Conservation (phyloP, 306 rosid genomes). For the Macrotyloma uniflorum region DNA sequence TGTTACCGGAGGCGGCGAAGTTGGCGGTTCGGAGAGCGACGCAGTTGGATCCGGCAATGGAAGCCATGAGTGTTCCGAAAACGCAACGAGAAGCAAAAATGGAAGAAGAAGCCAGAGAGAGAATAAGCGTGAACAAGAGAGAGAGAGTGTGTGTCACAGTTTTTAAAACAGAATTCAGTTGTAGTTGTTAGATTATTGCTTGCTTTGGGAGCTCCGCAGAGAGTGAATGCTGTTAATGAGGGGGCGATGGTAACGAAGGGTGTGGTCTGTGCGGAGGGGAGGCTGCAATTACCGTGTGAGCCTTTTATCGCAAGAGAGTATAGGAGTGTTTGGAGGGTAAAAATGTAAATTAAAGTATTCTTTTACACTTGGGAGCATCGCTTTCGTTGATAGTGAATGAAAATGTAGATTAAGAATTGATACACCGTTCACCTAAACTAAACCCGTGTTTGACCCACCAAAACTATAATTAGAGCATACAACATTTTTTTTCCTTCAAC, state of each 20-base stretch:
- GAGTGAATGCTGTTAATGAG: neutral
- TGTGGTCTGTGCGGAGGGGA: neutral
- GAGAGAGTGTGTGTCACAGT: neutral
- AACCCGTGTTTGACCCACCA: neutral
- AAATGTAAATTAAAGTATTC: neutral
- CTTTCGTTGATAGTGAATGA: neutral
- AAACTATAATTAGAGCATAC: neutral
- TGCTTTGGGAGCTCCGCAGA: constrained; percentile 64
- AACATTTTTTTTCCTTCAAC: too few species aligned
- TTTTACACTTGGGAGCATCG: neutral
- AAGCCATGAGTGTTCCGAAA: constrained; percentile 61
- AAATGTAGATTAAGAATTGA: constrained; percentile 6
- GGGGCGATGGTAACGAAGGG: constrained; percentile 60
- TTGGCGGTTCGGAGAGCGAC: constrained; percentile 49
- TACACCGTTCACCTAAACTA: constrained; percentile 7
- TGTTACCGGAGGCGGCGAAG: constrained; percentile 32
- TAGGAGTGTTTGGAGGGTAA: neutral
- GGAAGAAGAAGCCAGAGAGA: constrained; percentile 39
- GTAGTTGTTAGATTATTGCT: constrained; percentile 23
- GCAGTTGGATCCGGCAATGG: constrained; percentile 65
- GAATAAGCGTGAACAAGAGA: constrained; percentile 39
- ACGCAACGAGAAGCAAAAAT: constrained; percentile 37
- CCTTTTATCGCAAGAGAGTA: neutral
- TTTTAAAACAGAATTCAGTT: constrained; percentile 24
- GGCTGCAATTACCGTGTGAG: constrained; percentile 11